Evolutionary conservation across 2,329 filamentous ascomycete species (phyloP), one percentile per base, ranked within the genome.

Genomic region (Didymosphaeria variabile): DNA sequence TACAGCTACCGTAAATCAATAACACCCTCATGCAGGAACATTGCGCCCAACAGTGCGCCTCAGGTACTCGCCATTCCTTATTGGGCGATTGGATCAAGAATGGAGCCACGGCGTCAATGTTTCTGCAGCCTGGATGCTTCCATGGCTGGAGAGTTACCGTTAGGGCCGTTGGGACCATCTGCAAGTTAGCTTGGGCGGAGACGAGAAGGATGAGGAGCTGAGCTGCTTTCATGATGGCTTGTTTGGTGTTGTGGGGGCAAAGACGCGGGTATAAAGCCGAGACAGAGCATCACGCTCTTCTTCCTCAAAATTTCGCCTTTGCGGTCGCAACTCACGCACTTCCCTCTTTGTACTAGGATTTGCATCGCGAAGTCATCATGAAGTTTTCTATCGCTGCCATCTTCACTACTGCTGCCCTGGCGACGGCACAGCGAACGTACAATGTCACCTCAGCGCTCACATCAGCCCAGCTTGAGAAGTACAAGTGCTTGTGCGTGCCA

Each of bases 401-500:
- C 38, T 15, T 60, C 29, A n/a, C 59, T 5, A 36, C 44, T 15
- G 21, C 42, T 17, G 42, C 59, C 12, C 9, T 60, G n/a, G 51
- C 57, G 29, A 31, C 54, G 26, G 68, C 70, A 8, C 61, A 67
- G 40, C 60, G 64, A 34, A 72, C 69, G 2, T 72, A 61, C 65
- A 72, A 72, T 60, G 50, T 70, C 10, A 72, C 67, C 0, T 52
- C 65, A 19, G 69, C 70, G 10, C 61, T 63, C 12, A 31, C 54
- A 17, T 21, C 47, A 0, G 64, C 67, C 19, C 69, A 72, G 46
- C 65, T 60, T 19, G 49, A 66, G 21, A 72, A 72, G 50, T 72
- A 72, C 57, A 63, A 51, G n/a, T 72, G 70, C 60, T 57, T 70
- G 69, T 72, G 66, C 36, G 66, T 2, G 32, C 13, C 3, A 17